Evolutionary conservation across 805 yeast species (phyloP), one percentile per base, ranked within the genome.

Genomic region (Yarrowia yakushimensis): DNA sequence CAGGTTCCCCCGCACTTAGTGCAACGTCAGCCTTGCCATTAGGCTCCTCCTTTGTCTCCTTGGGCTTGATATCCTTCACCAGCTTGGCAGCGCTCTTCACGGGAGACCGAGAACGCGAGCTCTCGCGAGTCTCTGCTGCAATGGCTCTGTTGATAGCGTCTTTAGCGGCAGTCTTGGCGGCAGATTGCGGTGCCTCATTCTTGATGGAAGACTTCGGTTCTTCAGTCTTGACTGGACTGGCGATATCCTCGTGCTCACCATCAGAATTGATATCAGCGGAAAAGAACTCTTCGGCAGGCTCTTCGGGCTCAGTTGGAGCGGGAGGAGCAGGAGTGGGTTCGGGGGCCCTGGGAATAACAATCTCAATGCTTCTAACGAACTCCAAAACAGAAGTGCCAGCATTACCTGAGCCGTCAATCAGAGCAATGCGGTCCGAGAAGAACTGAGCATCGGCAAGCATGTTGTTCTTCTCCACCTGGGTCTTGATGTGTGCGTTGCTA

Each of bases 381-480:
- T 34, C 46, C 39, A 59, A 11, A 13, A 59, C 45, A 8, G 52
- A n/a, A 12, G 60, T 62, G 20, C 46, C 63, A 23, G 64, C 65
- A 4, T 46, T 63, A 2, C 43, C 70, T 12, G 69, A 37, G 2
- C 69, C 72, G 27, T 82, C 80, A 10, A 84, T 69, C 62, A 82
- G 84, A 57, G 81, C 78, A 28, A 86, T 73, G 64, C 84, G 84
- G n/a, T 80, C 87, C 64, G 84, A 71, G 70, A 86, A 85, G 67
- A 80, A 85, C 67, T 82, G 86, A 10, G 85, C 77, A 71, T 87
- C 92, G 54, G 78, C 78, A 69, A 85, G 73, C 66, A 85, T 74
- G 23, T 78, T 78, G 54, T 81, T 82, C 63, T 72, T 73, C 41
- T 65, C 67, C 20, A 37, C 55, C 1, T 64, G 62, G 4, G 68